phyloP scores from a whole-genome alignment of 2,329 filamentous ascomycete species.

The Aspergillus terreus region DNA sequence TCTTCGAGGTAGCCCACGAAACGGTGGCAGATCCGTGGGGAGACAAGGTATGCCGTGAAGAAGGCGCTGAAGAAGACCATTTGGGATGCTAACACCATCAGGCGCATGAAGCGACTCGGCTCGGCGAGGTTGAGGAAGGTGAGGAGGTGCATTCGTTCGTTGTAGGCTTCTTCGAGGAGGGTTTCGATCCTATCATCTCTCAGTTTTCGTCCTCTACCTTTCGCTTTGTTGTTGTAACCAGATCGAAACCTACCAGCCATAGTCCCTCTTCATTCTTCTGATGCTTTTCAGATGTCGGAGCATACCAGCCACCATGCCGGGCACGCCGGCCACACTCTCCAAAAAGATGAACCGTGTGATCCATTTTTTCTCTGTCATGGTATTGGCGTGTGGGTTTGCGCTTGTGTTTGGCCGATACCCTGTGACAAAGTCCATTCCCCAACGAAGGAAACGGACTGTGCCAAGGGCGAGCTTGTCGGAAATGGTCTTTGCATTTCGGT shows the following conservation, averaged over 20 bases:
- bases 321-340: slow-evolving; percentile 90
- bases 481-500: slow-evolving; percentile 67
- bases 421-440: slow-evolving; percentile 76
- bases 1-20: slow-evolving; percentile 98
- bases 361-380: slow-evolving; percentile 83
- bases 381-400: slow-evolving; percentile 53
- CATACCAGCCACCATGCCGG: slow-evolving; percentile 96
- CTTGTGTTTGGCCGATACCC: slow-evolving; percentile 58
- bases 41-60: slow-evolving; percentile 83
- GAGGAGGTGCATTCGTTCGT: slow-evolving; percentile 88
- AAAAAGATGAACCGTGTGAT: slow-evolving; percentile 87
- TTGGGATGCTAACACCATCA: slow-evolving; percentile 87
- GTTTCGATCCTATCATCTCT: slow-evolving; percentile 70
- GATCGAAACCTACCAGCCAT: slow-evolving; percentile 63
- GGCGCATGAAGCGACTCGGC: slow-evolving; percentile 82
- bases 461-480: slow-evolving; percentile 77
- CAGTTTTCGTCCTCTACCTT: neutral
- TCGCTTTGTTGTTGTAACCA: neutral
- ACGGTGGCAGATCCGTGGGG: slow-evolving; percentile 82
- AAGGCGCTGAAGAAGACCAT: slow-evolving; percentile 95
- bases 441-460: slow-evolving; percentile 71
- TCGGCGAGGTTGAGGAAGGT: slow-evolving; percentile 91
- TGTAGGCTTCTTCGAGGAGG: slow-evolving; percentile 83
- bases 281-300: slow-evolving; percentile 82
- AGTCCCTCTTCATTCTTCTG: slow-evolving; percentile 81